Evolutionary conservation across 768 basidiomycete species (phyloP).

Genomic region (Phlebiopsis gigantea): DNA sequence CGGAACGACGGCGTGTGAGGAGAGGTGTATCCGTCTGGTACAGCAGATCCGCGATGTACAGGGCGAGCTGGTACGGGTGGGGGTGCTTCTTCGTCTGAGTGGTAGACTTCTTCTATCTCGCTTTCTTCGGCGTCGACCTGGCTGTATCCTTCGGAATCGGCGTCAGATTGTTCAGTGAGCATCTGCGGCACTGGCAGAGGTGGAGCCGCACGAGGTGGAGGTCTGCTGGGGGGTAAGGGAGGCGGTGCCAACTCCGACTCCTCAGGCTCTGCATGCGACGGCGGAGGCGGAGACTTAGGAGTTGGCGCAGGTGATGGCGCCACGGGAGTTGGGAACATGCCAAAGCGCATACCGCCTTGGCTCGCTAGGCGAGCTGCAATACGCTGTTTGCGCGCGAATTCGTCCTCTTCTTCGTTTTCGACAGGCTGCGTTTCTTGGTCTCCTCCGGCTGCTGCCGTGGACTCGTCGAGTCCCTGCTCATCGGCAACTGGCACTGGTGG

Average conservation of each 20-base stretch:
- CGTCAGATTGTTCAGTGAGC: conserved; percentile 37
- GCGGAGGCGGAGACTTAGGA: conserved; percentile 22
- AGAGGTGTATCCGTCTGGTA: conserved; percentile 14
- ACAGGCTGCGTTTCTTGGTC: conserved; percentile 20
- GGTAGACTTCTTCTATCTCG: conserved; percentile 61
- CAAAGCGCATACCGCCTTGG: conserved; percentile 54
- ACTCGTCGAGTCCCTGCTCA: neutral
- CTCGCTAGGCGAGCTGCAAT: conserved; percentile 50
- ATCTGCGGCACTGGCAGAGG: conserved; percentile 12
- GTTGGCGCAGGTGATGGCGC: conserved; percentile 25
- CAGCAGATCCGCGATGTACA: conserved; percentile 23
- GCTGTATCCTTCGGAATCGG: conserved; percentile 42
- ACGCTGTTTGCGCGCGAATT: conserved; percentile 47
- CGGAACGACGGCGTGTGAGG: conserved; percentile 11
- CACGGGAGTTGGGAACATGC: conserved; percentile 39
- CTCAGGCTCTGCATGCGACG: conserved; percentile 16
- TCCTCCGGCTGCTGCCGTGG: conserved; percentile 15
- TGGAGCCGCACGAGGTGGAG: conserved; percentile 13
- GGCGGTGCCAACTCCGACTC: conserved; percentile 11
- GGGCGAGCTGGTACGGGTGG: conserved; percentile 53
- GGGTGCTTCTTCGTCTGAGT: conserved; percentile 43
- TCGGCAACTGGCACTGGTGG: conserved; percentile 16
- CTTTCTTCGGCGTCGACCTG: conserved; percentile 68
- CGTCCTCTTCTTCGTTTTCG: conserved; percentile 46
- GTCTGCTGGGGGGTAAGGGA: conserved; percentile 4